Evolutionary conservation across 192 early-diverging fungal genomes (phyloP).

Genomic region (Coemansia interrupta): DNA sequence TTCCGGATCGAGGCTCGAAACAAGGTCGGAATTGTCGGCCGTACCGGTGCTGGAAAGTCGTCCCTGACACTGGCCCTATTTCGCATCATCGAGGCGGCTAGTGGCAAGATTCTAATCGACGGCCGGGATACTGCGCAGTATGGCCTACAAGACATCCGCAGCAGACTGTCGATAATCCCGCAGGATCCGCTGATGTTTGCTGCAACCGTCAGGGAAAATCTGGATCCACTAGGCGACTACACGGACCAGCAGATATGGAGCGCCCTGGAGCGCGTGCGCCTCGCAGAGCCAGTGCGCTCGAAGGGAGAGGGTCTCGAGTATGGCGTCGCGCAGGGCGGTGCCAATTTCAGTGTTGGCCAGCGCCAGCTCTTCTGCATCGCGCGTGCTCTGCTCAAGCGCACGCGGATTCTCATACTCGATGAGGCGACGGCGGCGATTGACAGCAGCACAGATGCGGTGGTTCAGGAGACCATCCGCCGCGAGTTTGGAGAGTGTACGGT

Average conservation of each 20-base stretch:
- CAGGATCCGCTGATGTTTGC: conserved; percentile 74
- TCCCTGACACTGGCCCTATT: conserved; percentile 73
- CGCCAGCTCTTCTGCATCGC: conserved; percentile 60
- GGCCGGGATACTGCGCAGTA: conserved; percentile 69
- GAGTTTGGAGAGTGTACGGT: conserved; percentile 51
- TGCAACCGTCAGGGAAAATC: conserved; percentile 72
- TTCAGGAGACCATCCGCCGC: conserved; percentile 27
- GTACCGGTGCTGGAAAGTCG: conserved; percentile 77
- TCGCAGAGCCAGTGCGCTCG: conserved; percentile 22
- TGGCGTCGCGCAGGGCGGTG: conserved; percentile 54
- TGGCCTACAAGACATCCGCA: conserved; percentile 71
- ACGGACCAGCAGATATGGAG: conserved; percentile 65
- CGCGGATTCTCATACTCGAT: conserved; percentile 58
- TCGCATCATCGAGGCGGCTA: conserved; percentile 63
- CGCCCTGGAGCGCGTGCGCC: conserved; percentile 61
- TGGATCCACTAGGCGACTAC: conserved; percentile 75
- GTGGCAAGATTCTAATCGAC: conserved; percentile 72
- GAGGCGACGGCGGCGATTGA: conserved; percentile 67
- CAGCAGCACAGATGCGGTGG: not conserved
- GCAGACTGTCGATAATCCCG: conserved; percentile 72
- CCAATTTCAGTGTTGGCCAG: conserved; percentile 50
- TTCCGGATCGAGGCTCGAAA: conserved; percentile 47
- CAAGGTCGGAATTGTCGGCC: conserved; percentile 64
- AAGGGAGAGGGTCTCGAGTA: conserved; percentile 35
- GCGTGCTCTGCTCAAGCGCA: conserved; percentile 49